Conservation (phyloP, 2,329 filamentous ascomycete genomes). For the Trichoderma sp. region DNA sequence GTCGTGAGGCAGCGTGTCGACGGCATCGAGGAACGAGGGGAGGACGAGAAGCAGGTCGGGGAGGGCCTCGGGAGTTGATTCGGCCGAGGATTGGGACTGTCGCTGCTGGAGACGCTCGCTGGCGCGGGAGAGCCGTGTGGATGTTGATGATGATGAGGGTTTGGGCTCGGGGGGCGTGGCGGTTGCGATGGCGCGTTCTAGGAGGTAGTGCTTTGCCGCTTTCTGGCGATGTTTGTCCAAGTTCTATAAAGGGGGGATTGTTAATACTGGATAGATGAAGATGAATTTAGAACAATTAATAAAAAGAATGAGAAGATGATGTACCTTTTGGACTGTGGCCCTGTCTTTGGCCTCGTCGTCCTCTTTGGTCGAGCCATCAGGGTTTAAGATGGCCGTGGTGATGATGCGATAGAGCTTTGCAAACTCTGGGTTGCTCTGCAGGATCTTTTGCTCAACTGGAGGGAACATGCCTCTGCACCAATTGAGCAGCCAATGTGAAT, state of each 20-base stretch:
- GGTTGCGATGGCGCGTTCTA: slow-evolving; percentile 52
- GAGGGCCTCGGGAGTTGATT: slow-evolving; percentile 46
- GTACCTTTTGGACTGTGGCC: slow-evolving; percentile 51
- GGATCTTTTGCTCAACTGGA: slow-evolving; percentile 55
- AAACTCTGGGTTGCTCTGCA: slow-evolving; percentile 61
- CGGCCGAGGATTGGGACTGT: slow-evolving; percentile 21
- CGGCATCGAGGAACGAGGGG: slow-evolving; percentile 47
- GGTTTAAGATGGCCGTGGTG: slow-evolving; percentile 55
- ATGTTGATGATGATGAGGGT: slow-evolving; percentile 25
- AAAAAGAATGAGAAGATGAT: slow-evolving; percentile 7
- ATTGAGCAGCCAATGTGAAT: neutral
- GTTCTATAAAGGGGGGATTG: slow-evolving; percentile 40
- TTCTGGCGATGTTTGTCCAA: slow-evolving; percentile 51
- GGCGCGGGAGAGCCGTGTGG: slow-evolving; percentile 19
- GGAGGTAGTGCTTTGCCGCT: slow-evolving; percentile 52
- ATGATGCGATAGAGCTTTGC: slow-evolving; percentile 59
- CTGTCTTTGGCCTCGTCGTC: slow-evolving; percentile 53
- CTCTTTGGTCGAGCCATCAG: slow-evolving; percentile 59
- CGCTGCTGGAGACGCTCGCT: slow-evolving; percentile 25
- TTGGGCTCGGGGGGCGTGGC: slow-evolving; percentile 38
- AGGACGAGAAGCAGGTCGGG: slow-evolving; percentile 58
- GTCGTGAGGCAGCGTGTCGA: slow-evolving; percentile 39
- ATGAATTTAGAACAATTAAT: neutral
- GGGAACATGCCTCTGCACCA: slow-evolving; percentile 52
- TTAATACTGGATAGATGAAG: neutral